Evolutionary conservation across 345 rosid genomes (phyloP).

Genomic region (Odontarrhena argentea): DNA sequence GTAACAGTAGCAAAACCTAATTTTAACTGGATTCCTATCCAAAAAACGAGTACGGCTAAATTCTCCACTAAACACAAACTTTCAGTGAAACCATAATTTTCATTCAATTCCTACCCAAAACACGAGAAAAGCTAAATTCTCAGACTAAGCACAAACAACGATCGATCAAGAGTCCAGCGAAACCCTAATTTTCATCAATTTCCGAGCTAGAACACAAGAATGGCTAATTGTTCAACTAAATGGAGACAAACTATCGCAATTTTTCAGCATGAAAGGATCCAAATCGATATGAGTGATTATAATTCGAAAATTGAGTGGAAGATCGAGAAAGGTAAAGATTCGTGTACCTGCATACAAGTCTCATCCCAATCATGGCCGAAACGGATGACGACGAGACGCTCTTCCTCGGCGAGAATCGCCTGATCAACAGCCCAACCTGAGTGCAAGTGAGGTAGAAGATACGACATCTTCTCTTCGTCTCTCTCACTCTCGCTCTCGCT

Average conservation of each 20-base stretch:
- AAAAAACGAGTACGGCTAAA: too few relatives aligned
- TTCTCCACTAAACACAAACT: too few relatives aligned
- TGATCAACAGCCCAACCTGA: conserved; percentile 98
- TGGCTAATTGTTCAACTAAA: neutral
- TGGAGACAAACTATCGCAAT: too few relatives aligned
- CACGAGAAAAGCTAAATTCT: neutral
- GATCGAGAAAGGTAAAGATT: neutral
- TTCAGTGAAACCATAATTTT: neutral
- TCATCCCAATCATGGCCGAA: conserved; percentile 99
- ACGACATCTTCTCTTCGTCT: conserved; percentile 56
- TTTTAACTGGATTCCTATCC: too few relatives aligned
- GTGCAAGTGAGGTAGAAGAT: conserved; percentile 85
- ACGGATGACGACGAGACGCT: conserved; percentile 84
- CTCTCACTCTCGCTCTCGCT: neutral
- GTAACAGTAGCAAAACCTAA: too few relatives aligned
- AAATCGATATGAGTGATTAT: neutral
- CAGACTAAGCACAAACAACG: neutral
- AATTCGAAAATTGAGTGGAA: neutral
- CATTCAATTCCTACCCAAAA: conserved; percentile 3
- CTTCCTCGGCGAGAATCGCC: conserved; percentile 92
- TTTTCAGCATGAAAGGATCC: neutral
- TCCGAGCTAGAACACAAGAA: neutral
- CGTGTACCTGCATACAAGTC: conserved; percentile 85
- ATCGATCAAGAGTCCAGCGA: neutral
- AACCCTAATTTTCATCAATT: neutral